A percentile compares a stretch with the other conserved stretches of the same genome.
phyloP scores from a whole-genome alignment of 495 filamentous ascomycete genomes.

The Annulohypoxylon stygium region DNA sequence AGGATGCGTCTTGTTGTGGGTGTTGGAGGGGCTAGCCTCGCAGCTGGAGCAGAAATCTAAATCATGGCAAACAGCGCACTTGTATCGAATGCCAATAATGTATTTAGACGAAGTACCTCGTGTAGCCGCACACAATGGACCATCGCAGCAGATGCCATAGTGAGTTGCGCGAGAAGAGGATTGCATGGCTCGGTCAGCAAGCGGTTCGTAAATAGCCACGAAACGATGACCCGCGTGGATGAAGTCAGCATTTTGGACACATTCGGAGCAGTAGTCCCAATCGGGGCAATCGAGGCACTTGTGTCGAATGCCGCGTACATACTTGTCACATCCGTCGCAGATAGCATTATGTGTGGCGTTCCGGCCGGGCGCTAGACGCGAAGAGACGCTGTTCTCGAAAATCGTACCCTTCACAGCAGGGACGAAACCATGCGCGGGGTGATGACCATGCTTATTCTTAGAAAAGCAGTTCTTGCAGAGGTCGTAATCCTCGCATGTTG shows the following conservation, averaged over 20 bases:
- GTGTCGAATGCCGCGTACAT: constrained; percentile 90
- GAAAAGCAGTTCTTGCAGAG: constrained; percentile 87
- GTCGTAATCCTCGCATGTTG: constrained; percentile 88
- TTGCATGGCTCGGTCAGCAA: constrained; percentile 64
- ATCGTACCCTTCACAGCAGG: constrained; percentile 69
- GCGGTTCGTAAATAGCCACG: constrained; percentile 84
- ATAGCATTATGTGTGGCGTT: constrained; percentile 85
- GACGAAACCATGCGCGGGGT: constrained; percentile 87
- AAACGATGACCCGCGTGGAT: constrained; percentile 91
- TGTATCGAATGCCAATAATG: constrained; percentile 90
- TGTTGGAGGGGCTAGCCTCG: constrained; percentile 85
- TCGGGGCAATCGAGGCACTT: constrained; percentile 98
- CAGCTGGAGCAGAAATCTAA: constrained; percentile 96
- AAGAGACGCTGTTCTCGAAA: constrained; percentile 67
- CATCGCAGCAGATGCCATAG: constrained; percentile 93
- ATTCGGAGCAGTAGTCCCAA: constrained; percentile 94
- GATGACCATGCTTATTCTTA: constrained; percentile 85
- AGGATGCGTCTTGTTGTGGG: constrained; percentile 93
- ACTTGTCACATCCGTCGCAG: constrained; percentile 94
- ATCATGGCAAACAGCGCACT: constrained; percentile 97
- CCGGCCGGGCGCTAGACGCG: constrained; percentile 83
- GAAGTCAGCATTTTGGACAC: constrained; percentile 72
- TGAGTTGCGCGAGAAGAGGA: constrained; percentile 68
- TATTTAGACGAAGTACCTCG: constrained; percentile 65
- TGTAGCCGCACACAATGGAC: constrained; percentile 82